Conservation (phyloP, 2,329 filamentous ascomycete genomes). For the Alternaria arborescens region DNA sequence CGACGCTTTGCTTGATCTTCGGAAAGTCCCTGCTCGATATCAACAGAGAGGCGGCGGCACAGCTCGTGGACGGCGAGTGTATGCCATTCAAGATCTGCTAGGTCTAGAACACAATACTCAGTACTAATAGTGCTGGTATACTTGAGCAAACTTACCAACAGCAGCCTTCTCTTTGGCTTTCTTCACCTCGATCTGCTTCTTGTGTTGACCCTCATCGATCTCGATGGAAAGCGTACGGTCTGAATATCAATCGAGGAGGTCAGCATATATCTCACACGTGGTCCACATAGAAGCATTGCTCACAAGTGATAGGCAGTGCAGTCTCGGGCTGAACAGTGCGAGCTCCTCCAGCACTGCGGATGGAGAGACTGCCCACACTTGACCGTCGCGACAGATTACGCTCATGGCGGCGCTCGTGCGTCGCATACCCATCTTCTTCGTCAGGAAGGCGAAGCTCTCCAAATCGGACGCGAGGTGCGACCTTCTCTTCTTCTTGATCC, state of each 20-base stretch:
- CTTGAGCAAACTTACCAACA: conserved; percentile 34
- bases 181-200: conserved; percentile 40
- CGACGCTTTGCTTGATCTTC: conserved; percentile 64
- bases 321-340: conserved; percentile 53
- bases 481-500: conserved; percentile 42
- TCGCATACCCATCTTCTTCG: conserved; percentile 46
- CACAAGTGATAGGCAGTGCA: conserved; percentile 53
- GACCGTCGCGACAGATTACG: conserved; percentile 43
- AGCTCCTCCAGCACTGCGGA: conserved; percentile 44
- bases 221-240: conserved; percentile 56
- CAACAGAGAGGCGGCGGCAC: conserved; percentile 66
- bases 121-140: conserved; percentile 8
- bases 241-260: not conserved
- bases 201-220: conserved; percentile 47
- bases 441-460: conserved; percentile 34
- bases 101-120: conserved; percentile 31
- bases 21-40: conserved; percentile 67
- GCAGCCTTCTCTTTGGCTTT: conserved; percentile 46
- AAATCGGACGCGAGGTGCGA: conserved; percentile 28
- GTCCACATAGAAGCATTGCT: not conserved
- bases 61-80: conserved; percentile 66
- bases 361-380: conserved; percentile 49
- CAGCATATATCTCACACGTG: not conserved
- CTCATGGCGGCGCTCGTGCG: conserved; percentile 33
- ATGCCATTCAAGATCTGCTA: conserved; percentile 73